phyloP scores from a whole-genome alignment of 768 basidiomycete species.

The Agaricus sinodeliciosus region DNA sequence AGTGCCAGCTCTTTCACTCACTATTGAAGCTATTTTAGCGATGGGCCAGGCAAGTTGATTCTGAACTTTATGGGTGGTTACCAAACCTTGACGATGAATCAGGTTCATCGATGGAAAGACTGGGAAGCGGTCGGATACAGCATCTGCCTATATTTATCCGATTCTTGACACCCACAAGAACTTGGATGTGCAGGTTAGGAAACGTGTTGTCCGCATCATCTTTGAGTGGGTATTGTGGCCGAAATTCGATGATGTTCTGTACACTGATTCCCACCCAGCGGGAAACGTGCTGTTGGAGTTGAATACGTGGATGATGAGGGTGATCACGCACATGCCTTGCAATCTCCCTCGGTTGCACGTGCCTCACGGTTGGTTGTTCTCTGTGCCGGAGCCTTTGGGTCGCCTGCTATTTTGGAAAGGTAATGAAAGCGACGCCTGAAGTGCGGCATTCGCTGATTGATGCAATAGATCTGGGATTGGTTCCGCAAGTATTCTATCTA shows the following conservation, averaged over 20 bases:
- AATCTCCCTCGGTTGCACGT: constrained; percentile 20
- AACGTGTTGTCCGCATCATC: too few species aligned
- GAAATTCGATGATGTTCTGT: too few species aligned
- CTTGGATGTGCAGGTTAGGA: too few species aligned
- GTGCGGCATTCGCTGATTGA: not conserved
- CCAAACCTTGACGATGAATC: not conserved
- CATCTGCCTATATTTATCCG: too few species aligned
- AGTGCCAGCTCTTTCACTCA: too few species aligned
- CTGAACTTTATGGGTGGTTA: not conserved
- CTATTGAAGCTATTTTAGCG: constrained; percentile 28
- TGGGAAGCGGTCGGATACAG: too few species aligned
- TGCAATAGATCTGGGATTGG: constrained; percentile 46
- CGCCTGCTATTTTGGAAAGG: constrained; percentile 49
- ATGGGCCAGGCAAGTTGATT: constrained; percentile 42
- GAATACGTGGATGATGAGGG: constrained; percentile 39
- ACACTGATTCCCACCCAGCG: too few species aligned
- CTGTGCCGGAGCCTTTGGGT: constrained; percentile 48
- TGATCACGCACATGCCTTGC: constrained; percentile 17
- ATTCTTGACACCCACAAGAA: too few species aligned
- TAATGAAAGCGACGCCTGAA: not conserved
- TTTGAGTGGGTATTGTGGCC: too few species aligned
- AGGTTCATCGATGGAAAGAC: constrained; percentile 52
- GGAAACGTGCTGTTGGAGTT: constrained; percentile 48
- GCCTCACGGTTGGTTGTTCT: constrained; percentile 43
- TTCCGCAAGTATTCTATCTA: constrained; percentile 29